Base-by-base conservation (phyloP, 192 early-diverging fungal species). In the Umbelopsis isabellina region DNA sequence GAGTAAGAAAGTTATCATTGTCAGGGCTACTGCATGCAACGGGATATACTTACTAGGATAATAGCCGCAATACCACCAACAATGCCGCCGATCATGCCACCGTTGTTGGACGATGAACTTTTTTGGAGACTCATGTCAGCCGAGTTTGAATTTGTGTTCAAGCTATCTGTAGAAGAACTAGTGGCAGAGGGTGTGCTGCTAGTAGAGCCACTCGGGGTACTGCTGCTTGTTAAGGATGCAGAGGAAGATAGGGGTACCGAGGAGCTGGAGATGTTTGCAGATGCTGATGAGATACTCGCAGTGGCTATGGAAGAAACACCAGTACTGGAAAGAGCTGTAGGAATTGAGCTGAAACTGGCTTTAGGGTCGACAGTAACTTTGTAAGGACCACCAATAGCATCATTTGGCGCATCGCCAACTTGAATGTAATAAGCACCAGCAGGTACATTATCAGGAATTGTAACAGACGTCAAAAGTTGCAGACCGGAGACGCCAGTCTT, bases 311-410 rank as follows among this genome's bases (percentile, higher is more conserved):
- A 41, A 4, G 27, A 11, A n/a, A 15, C 30, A 61, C n/a, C n/a
- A n/a, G n/a, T n/a, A n/a, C 55, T 61, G 7, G 37, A 41, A 6
- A 41, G 37, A 41, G 37, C 37, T 6, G 37, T 41, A 41, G 37
- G 37, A 5, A 61, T 58, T 6, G 11, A 0, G 15, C 53, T 61
- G 18, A 30, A 12, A 18, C 5, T 61, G 25, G 30, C 27, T 33
- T 15, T 13, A 33, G 55, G 55, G 33, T 61, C 18, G 55, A 12
- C 12, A 30, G 23, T 61, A 30, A 61, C 55, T 16, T 22, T 61
- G 25, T 61, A 61, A n/a, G 55, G 55, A 18, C 55, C 55, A 15
- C 55, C 55, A 27, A 61, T 61, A 35, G 33, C 55, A 35, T 61
- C 55, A 25, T 35, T 61, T 30, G 55, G 55, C 12, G 55, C 25